Evolutionary conservation across 2,329 filamentous ascomycete genomes (phyloP), one percentile per base, ranked within the genome.

Genomic region (Anthostomella pinea): DNA sequence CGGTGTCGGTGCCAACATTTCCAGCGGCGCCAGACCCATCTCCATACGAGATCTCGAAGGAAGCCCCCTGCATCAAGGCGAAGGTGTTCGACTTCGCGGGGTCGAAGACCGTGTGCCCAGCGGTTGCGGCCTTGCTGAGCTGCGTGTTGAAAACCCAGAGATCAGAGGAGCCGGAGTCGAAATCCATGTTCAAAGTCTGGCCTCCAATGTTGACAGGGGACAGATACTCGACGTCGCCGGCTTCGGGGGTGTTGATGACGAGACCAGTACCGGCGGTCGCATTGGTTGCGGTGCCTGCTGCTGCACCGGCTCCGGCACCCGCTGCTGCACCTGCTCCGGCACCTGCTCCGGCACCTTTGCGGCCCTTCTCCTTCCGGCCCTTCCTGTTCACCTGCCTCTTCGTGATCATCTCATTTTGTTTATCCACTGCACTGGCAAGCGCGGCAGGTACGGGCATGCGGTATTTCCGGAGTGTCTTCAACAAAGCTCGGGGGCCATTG

Each of bases 121-220:
- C 37, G 19, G 52, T 54, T 8, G 51, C 48, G 2, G 42, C 40
- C 9, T 20, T 18, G 41, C 52, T 56, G n/a, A 58, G 41, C 29
- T 58, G 60, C 46, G 29, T 68, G 48, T 54, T 59, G 46, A 61
- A 62, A 15, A 60, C 56, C 59, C 59, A 62, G 11, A 62, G 45
- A 29, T 62, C 59, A 8, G 59, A 61, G 7, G 58, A 62, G 16
- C 59, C 59, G 9, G 58, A 58, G 41, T 62, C 59, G 41, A 62
- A 59, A 28, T 62, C 59, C 22, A 62, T 51, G 35, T 59, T 59
- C 15, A 62, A 18, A 15, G 52, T 52, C 34, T 61, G 56, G 14
- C 55, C 56, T 13, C 59, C 59, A 28, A 62, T 59, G 21, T 47
- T 48, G n/a, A 62, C 58, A 7, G 57, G 58, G 3, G 54, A 51